Evolutionary conservation across 257 asterid genomes (phyloP).

Genomic region (Fraxinus excelsior): DNA sequence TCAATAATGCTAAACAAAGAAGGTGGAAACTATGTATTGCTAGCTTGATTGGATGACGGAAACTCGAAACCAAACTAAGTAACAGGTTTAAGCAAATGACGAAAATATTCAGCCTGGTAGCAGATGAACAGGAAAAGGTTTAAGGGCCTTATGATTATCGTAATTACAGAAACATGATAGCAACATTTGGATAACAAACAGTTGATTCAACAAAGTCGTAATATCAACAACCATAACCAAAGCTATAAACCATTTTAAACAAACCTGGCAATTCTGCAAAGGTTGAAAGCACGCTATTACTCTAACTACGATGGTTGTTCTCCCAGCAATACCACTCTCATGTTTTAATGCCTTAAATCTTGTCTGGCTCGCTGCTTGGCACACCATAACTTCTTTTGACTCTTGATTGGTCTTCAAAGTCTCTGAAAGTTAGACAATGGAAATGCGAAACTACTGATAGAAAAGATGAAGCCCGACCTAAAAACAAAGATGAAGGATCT

Average conservation of each 20-base stretch:
- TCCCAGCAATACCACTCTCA: constrained; percentile 73
- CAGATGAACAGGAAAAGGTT: constrained; percentile 23
- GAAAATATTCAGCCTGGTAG: constrained; percentile 84
- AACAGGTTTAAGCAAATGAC: constrained; percentile 89
- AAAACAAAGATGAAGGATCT: constrained; percentile 22
- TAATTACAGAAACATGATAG: background rate
- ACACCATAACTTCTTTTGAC: constrained; percentile 83
- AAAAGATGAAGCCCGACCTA: constrained; percentile 16
- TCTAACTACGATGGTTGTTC: constrained; percentile 72
- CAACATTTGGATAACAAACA: background rate
- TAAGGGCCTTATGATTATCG: constrained; percentile 25
- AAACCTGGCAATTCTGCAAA: constrained; percentile 80
- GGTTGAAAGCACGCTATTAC: constrained; percentile 86
- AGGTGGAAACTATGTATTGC: constrained; percentile 37
- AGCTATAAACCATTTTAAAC: constrained; percentile 17
- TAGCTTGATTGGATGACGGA: constrained; percentile 45
- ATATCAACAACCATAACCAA: background rate
- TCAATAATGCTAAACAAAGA: constrained; percentile 36
- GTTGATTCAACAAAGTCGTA: background rate
- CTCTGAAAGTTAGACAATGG: constrained; percentile 18
- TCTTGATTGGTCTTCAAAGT: constrained; percentile 37
- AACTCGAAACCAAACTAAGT: constrained; percentile 58
- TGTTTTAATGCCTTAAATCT: constrained; percentile 73
- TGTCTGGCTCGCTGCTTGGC: constrained; percentile 85
- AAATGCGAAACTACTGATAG: constrained; percentile 22